Conservation (phyloP, 345 rosid species). For the Brassica cretica region DNA sequence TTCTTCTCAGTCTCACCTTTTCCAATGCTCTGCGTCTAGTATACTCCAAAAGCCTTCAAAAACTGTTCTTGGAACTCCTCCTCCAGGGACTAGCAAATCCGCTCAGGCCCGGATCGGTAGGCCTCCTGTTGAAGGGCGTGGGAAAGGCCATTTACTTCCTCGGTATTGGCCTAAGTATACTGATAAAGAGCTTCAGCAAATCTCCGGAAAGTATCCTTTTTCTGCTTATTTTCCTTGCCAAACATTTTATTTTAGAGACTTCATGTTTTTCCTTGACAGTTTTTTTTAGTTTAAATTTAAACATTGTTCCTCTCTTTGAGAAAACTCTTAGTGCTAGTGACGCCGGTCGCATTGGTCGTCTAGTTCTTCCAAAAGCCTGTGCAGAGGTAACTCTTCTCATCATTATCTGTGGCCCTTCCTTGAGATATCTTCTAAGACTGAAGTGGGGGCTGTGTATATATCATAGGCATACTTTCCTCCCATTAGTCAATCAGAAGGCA, state of each 20-base stretch:
- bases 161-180: conserved; percentile 96
- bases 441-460: conserved; percentile 42
- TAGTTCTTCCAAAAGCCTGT: conserved; percentile 97
- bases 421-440: not conserved
- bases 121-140: conserved; percentile 85
- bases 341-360: conserved; percentile 95
- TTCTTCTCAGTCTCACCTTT: conserved; percentile 44
- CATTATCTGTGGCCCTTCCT: not conserved
- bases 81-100: conserved; percentile 53
- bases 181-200: conserved; percentile 84
- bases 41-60: conserved; percentile 62
- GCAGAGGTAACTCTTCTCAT: conserved; percentile 65
- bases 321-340: conserved; percentile 95
- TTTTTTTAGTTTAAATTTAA: conserved; percentile 63
- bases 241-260: not conserved
- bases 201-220: conserved; percentile 91
- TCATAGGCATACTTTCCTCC: conserved; percentile 90
- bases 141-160: conserved; percentile 89
- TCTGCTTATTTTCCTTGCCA: not conserved
- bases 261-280: conserved; percentile 31
- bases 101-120: conserved; percentile 65
- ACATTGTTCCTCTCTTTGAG: conserved; percentile 86
- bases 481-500: conserved; percentile 88
- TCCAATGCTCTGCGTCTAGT: conserved; percentile 56
- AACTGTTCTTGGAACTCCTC: conserved; percentile 35